Conservation (phyloP, 305 asterid genomes). For the Solanum hybrid region DNA sequence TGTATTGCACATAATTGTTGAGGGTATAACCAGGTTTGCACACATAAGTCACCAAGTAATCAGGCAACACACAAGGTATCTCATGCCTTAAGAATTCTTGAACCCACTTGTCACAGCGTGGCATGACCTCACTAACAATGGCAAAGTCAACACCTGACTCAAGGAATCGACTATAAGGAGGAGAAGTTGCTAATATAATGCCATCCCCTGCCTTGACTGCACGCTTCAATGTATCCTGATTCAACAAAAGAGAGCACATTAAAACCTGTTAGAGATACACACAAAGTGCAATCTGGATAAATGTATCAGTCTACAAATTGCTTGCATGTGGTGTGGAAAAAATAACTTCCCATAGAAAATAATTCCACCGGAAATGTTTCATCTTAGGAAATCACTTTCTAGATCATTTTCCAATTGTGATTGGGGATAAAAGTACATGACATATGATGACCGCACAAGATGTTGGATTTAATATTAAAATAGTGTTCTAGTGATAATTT, state of each 20-base stretch:
- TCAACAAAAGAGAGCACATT: neutral
- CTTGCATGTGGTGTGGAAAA: neutral
- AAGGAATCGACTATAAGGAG: slow-evolving; percentile 76
- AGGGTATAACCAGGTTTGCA: slow-evolving; percentile 83
- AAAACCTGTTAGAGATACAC: neutral
- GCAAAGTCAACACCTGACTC: slow-evolving; percentile 65
- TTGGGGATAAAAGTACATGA: neutral
- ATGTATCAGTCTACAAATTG: neutral
- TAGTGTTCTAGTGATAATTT: neutral
- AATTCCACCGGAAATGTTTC: neutral
- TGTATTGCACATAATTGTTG: slow-evolving; percentile 68
- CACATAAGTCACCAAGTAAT: slow-evolving; percentile 77
- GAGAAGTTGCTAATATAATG: slow-evolving; percentile 72
- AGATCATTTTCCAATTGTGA: neutral
- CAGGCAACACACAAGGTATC: slow-evolving; percentile 71
- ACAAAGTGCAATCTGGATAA: neutral
- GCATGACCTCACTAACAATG: slow-evolving; percentile 67
- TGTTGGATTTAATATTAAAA: neutral
- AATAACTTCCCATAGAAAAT: neutral
- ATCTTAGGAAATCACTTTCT: neutral
- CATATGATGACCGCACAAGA: neutral
- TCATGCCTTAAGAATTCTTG: slow-evolving; percentile 68
- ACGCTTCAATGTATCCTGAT: slow-evolving; percentile 84
- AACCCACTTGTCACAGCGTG: slow-evolving; percentile 74
- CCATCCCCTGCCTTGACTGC: slow-evolving; percentile 90